These are phyloP conservation scores for Coprinopsis cinerea DNA, from an alignment of 768 basidiomycete genomes.

Conservation along the genomic window DNA sequence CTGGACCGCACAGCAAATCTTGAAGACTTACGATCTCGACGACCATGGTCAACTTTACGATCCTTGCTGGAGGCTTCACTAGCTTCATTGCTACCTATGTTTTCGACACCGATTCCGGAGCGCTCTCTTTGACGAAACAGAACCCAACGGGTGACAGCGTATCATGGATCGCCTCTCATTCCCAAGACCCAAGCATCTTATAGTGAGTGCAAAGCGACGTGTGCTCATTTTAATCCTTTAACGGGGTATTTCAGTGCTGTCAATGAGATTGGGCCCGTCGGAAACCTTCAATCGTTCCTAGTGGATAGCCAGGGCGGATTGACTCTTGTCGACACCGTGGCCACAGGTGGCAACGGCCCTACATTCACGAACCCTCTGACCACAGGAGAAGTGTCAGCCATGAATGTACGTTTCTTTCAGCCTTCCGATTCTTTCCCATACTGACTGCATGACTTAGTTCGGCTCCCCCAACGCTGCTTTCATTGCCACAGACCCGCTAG, in stretches of 20 bases:
- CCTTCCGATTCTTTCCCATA: conserved; percentile 27
- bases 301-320: conserved; percentile 41
- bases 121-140: conserved; percentile 31
- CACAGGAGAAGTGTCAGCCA: conserved; percentile 51
- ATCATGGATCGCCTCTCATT: conserved; percentile 57
- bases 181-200: conserved; percentile 50
- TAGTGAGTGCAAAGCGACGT: conserved; percentile 39
- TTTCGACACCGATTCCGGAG: conserved; percentile 28
- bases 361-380: conserved; percentile 46
- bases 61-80: conserved; percentile 63
- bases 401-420: conserved; percentile 29
- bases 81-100: conserved; percentile 58
- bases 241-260: conserved; percentile 40
- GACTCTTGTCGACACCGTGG: conserved; percentile 35
- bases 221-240: background rate
- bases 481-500: conserved; percentile 42
- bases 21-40: background rate
- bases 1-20: background rate
- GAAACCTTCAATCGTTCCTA: conserved; percentile 53
- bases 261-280: conserved; percentile 41
- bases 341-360: conserved; percentile 47
- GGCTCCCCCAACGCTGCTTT: conserved; percentile 10
- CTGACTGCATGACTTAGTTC: conserved; percentile 35
- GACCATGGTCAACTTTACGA: conserved; percentile 59
- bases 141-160: conserved; percentile 45